Base-by-base conservation (phyloP, 1,284 basidiomycete species). In the Xerocomus amazonicus region DNA sequence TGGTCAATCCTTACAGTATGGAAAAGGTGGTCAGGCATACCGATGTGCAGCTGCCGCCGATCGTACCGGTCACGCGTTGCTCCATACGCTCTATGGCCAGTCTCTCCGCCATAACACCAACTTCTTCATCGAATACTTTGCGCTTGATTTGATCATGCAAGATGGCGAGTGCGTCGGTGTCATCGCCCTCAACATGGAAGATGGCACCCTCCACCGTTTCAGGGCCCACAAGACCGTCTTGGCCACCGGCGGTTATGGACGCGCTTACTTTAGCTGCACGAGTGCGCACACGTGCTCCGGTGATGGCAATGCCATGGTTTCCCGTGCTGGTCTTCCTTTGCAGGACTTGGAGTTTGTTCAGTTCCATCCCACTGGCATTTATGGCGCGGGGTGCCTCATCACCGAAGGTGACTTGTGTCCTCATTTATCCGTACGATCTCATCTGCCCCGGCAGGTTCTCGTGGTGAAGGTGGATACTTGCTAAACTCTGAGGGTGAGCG, bases 101-200 rank as follows among this genome's bases (percentile, higher is more conserved):
- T 99, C 97, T 55, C 85, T 99, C 56, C 89, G 94, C 56, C 97
- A 99, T 80, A 90, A 99, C 80, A 99, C 97, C 70, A 97, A 98
- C 75, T 99, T 97, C 76, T 99, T 99, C 79, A 98, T 99, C 73
- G 97, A 99, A 73, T 99, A 95, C 76, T 99, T 99, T 71, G 97
- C 96, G 16, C 83, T 96, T 56, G 96, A 99, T 72, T 77, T 99
- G 54, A 94, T 99, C 71, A 98, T 99, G 97, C 83, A 98, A 70
- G 93, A 92, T 59, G 97, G 95, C 65, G 92, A 97, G 73, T 99
- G 97, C 76, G 96, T 99, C 55, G 97, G 97, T 78, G 96, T 99
- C 49, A 92, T 98, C 62, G 97, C 97, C 9, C 80, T 98, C 60
- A 99, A 98, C 79, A 94, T 97, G 90, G 97, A 99, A 76, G 97